Percentiles rank a stretch among this genome's conserved stretches.
phyloP scores from a whole-genome alignment of 352 stramenopile species.

The Phytophthora vignae region DNA sequence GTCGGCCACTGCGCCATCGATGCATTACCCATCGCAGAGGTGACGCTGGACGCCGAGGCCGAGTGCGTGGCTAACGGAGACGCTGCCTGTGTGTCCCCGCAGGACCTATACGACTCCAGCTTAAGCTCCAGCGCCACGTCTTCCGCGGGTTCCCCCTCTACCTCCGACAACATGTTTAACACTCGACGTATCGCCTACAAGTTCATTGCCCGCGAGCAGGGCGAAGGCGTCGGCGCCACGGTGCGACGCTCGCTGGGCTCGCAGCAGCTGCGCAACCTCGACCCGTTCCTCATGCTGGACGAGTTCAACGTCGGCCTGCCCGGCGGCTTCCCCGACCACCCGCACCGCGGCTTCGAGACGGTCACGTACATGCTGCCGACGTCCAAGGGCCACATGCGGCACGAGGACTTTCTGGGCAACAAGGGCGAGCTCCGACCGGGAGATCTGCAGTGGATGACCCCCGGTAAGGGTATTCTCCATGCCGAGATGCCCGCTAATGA shows the following conservation, averaged over 20 bases:
- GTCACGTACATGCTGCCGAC: conserved; percentile 78
- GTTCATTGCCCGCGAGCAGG: conserved; percentile 63
- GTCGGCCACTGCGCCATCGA: conserved; percentile 1
- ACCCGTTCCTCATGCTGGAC: conserved; percentile 72
- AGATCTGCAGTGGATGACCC: conserved; percentile 32
- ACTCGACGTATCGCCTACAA: conserved; percentile 53
- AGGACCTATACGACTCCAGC: conserved; percentile 13
- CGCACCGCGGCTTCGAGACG: conserved; percentile 58
- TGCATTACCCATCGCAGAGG: conserved; percentile 13
- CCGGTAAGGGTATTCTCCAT: conserved; percentile 59
- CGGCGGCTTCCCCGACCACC: conserved; percentile 91
- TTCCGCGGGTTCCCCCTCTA: conserved; percentile 13
- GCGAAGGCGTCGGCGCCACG: conserved; percentile 61
- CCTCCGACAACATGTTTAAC: conserved; percentile 34
- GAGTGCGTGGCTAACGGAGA: conserved; percentile 36
- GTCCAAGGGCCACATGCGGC: background rate
- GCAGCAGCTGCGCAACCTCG: conserved; percentile 51
- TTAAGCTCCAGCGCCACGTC: background rate
- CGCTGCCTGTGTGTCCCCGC: conserved; percentile 27
- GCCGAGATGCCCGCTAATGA: conserved; percentile 55
- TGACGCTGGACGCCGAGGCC: conserved; percentile 21
- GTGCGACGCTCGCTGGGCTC: conserved; percentile 67
- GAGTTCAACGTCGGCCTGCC: conserved; percentile 62
- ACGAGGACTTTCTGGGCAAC: conserved; percentile 7
- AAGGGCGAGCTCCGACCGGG: conserved; percentile 1